Base-by-base conservation (phyloP, 1,139 yeast species). In the Chernovozyma aurita region DNA sequence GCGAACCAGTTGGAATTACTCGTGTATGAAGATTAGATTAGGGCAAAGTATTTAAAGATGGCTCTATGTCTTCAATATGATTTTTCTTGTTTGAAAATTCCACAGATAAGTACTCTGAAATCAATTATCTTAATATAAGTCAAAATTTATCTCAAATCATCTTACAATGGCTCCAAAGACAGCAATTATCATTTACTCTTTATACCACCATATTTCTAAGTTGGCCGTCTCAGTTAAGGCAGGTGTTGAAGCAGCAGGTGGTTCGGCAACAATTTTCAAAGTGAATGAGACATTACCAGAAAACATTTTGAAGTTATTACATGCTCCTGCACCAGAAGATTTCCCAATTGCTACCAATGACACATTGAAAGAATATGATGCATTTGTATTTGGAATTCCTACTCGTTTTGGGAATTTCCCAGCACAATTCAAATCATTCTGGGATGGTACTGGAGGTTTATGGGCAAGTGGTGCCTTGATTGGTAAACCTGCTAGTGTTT, bases 371-470 rank as follows among this genome's bases (percentile, higher is more conserved):
- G 42, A 50, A 35, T 63, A 61, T 51, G 67, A 64, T 46, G 67
- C 65, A 13, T 63, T 61, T 46, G 44, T 64, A 41, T 61, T 64
- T 40, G 70, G 70, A 39, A 47, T 63, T 31, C 69, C 70, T 32
- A 63, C 70, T 43, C 53, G 70, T 48, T 64, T 47, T 46, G 68
- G 69, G 44, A 60, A 52, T 46, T 53, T 50, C 52, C 70, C 70
- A 29, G 57, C 65, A 31, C 70, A 64, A 50, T 61, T 57, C 56
- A 62, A 61, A 53, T 42, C 60, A 28, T 63, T 62, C 56, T 61
- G 64, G 64, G 70, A 63, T 46, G 41, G 57, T 32, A 63, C 70
- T 30, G 67, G 70, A 35, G 57, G 57, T n/a, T 56, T 63, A 45
- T 64, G 68, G 68, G 65, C 61, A 32, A 24, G 39, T 8, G 66